Evolutionary conservation across 768 basidiomycete genomes (phyloP), one percentile per base, ranked within the genome.

Genomic region (Asterophora parasitica): DNA sequence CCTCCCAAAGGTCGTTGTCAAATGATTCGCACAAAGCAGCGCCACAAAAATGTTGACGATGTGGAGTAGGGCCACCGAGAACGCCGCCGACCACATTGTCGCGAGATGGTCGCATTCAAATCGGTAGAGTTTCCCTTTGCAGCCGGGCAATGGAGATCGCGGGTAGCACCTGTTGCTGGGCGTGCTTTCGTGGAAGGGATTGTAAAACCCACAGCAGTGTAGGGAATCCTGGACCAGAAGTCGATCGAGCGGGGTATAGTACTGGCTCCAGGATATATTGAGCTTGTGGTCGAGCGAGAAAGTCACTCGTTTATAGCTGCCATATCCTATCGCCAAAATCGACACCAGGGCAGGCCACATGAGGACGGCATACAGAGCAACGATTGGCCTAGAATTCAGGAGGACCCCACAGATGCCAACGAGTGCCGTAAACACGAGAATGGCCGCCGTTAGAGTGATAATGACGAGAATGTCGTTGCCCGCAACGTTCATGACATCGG

Each of bases 1-100:
- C 59, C 79, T 81, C 37, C 85, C 83, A 60, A 86, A 86, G 43
- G 65, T 71, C 26, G 67, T 67, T 32, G 69, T 77, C 26, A 87
- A 75, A 51, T 87, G 84, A 61, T 85, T 88, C 31, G 82, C 73
- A 53, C 83, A 85, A n/a, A 87, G 60, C 34, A 87, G 58, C 3
- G 80, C 74, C 2, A 79, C 65, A 31, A 79, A 52, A 47, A 86
- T 78, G 60, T 83, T 83, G 43, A 74, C 35, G 38, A 87, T 50
- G 58, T 87, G 83, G 37, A 86, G 48, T 16, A 78, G 76, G 9
- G 80, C 77, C 44, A 83, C 58, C 8, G 72, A 64, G 61, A 88
- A 86, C 13, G 75, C 75, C 1, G 70, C 62, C 16, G 64, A 59
- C 70, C 81, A 81, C 13, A 82, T 65, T 17, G 62, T 56, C 17